Evolutionary conservation across 2,329 filamentous ascomycete species (phyloP).

Genomic region (Colletotrichum sp.): DNA sequence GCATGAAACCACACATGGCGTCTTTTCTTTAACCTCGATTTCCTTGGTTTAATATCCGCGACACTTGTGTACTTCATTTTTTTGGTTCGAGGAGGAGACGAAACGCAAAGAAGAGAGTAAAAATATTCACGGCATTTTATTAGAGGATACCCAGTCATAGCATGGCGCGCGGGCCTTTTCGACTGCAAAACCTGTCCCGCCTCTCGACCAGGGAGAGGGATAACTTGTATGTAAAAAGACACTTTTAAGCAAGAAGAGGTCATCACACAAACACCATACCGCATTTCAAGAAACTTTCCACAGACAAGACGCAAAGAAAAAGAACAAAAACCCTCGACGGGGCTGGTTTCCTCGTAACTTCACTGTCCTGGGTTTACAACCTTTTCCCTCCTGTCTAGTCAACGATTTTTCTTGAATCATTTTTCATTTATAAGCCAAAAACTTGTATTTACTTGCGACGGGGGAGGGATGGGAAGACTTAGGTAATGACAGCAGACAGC

Average conservation of each 20-base stretch:
- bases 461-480: not conserved
- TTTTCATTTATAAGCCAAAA: not conserved
- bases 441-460: not conserved
- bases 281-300: conserved; percentile 3
- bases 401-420: not conserved
- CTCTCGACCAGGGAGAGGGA: not conserved
- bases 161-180: conserved; percentile 7
- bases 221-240: conserved; percentile 7
- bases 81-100: not conserved
- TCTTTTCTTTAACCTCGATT: not conserved
- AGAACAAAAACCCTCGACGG: conserved; percentile 13
- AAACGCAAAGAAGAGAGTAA: not conserved
- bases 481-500: conserved; percentile 17
- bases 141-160: conserved; percentile 21
- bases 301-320: not conserved
- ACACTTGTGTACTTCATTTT: not conserved
- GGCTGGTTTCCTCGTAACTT: conserved; percentile 15
- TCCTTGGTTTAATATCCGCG: conserved; percentile 11
- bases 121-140: conserved; percentile 18
- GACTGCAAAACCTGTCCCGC: not conserved
- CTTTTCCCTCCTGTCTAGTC: not conserved
- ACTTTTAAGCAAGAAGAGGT: not conserved
- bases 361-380: conserved; percentile 2
- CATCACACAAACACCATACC: not conserved
- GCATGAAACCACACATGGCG: conserved; percentile 3